Percentiles rank a stretch among this genome's conserved stretches.
Conservation (phyloP, 2,329 filamentous ascomycete species). For the Pseudogymnoascus sp. region DNA sequence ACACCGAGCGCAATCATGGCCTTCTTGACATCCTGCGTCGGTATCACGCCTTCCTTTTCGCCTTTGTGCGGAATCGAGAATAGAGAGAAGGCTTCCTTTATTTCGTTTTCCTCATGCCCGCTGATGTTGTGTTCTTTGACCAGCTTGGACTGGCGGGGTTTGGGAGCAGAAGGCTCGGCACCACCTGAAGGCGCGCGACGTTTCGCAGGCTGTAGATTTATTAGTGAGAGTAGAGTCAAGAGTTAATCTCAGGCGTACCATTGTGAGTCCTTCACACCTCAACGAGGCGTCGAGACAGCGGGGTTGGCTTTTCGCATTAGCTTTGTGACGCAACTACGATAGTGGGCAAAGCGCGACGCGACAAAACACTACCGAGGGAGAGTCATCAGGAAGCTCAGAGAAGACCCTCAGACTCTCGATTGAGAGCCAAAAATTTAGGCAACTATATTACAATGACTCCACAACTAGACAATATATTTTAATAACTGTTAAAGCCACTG, state of each 20-base stretch:
- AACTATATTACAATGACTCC: not conserved
- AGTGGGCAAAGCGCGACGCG: not conserved
- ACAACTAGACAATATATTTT: not conserved
- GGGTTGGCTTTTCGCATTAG: conserved; percentile 1
- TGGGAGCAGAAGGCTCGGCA: conserved; percentile 21
- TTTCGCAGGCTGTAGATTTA: conserved; percentile 21
- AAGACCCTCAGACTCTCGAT: not conserved
- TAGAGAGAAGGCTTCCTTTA: conserved; percentile 79
- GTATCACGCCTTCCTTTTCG: conserved; percentile 65
- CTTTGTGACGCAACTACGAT: not conserved
- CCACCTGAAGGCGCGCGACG: conserved; percentile 19
- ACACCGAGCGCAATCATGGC: conserved; percentile 66
- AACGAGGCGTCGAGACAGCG: not conserved
- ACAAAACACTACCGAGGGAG: not conserved
- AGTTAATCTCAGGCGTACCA: not conserved
- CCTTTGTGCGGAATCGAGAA: conserved; percentile 62
- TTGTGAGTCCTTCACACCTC: not conserved
- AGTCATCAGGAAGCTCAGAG: not conserved
- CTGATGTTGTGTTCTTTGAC: conserved; percentile 86
- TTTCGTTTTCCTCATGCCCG: conserved; percentile 78
- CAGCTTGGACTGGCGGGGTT: conserved; percentile 70
- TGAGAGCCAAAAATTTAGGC: not conserved
- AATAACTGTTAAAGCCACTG: not conserved
- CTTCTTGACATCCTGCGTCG: conserved; percentile 50
- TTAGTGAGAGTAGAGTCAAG: not conserved